Percentiles rank a stretch among this genome's conserved stretches.
Conservation (phyloP, 2,329 filamentous ascomycete species). For the Colletotrichum viniferum region DNA sequence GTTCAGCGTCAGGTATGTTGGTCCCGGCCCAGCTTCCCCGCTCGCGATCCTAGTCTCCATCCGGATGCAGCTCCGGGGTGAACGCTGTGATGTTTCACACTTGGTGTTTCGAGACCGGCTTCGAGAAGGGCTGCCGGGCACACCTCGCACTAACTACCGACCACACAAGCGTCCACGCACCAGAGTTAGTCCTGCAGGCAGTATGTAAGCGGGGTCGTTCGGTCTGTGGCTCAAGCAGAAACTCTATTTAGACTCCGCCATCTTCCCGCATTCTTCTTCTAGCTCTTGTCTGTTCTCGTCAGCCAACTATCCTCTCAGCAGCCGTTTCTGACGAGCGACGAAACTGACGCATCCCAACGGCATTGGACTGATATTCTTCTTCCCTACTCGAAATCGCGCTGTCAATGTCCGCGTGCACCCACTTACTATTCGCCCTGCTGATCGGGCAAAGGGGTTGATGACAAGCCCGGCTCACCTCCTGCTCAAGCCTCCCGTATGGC, state of each 20-base stretch:
- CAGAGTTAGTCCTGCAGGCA: neutral
- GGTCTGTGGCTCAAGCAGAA: neutral
- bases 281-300: neutral
- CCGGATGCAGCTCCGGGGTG: neutral
- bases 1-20: neutral
- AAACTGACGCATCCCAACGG: neutral
- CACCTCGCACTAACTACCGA: too few relatives aligned
- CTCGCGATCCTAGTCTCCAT: slow-evolving; percentile 1
- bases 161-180: neutral
- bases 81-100: slow-evolving; percentile 17
- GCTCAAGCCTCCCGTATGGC: neutral
- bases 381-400: neutral
- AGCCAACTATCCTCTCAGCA: neutral
- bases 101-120: slow-evolving; percentile 9
- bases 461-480: neutral
- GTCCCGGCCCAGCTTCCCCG: neutral
- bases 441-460: neutral
- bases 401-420: neutral
- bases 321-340: neutral
- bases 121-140: slow-evolving; percentile 9
- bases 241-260: slow-evolving; percentile 14
- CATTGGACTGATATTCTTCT: neutral
- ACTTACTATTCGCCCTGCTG: neutral
- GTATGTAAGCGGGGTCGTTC: neutral
- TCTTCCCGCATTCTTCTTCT: neutral